Percentiles rank a stretch among this genome's conserved stretches.
These are phyloP conservation scores for Trichopus zeylanicus DNA, from an alignment of 116 monocot genomes.

Conservation along the genomic window DNA sequence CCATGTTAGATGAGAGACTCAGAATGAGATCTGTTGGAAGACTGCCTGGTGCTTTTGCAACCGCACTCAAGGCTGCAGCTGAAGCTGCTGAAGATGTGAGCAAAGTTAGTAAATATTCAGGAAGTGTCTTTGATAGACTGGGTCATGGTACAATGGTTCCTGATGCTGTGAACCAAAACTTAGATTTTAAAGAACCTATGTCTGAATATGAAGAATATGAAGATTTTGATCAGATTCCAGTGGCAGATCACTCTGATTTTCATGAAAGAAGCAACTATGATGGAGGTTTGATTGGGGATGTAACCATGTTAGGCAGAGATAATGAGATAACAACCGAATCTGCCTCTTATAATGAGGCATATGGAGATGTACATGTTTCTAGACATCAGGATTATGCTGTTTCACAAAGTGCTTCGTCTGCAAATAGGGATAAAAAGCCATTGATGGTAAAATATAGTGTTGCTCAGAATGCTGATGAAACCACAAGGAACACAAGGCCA, in stretches of 20 bases:
- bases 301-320: conserved; percentile 17
- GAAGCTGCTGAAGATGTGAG: conserved; percentile 75
- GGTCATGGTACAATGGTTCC: conserved; percentile 7
- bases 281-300: conserved; percentile 19
- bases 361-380: conserved; percentile 17
- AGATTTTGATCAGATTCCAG: conserved; percentile 24
- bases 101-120: conserved; percentile 31
- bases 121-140: conserved; percentile 70
- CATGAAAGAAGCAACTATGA: conserved; percentile 24
- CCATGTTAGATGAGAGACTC: conserved; percentile 19
- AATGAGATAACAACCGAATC: conserved; percentile 32
- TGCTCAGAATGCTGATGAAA: conserved; percentile 31
- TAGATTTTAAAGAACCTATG: conserved; percentile 14
- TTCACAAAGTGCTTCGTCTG: conserved; percentile 25
- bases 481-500: conserved; percentile 20
- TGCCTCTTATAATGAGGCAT: conserved; percentile 39
- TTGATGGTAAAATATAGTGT: conserved; percentile 33
- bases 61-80: conserved; percentile 62
- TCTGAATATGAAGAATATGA: conserved; percentile 21
- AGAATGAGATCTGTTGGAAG: conserved; percentile 24
- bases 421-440: conserved; percentile 24
- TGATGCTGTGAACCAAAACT: conserved; percentile 12
- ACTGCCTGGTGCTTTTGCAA: conserved; percentile 24
- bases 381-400: conserved; percentile 11
- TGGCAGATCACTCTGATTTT: conserved; percentile 13